A percentile compares a stretch with the other conserved stretches of the same genome.
These are phyloP conservation scores for Cryptosporidium tyzzeri DNA, from an alignment of 169 alveolate genomes.

Conservation along the genomic window DNA sequence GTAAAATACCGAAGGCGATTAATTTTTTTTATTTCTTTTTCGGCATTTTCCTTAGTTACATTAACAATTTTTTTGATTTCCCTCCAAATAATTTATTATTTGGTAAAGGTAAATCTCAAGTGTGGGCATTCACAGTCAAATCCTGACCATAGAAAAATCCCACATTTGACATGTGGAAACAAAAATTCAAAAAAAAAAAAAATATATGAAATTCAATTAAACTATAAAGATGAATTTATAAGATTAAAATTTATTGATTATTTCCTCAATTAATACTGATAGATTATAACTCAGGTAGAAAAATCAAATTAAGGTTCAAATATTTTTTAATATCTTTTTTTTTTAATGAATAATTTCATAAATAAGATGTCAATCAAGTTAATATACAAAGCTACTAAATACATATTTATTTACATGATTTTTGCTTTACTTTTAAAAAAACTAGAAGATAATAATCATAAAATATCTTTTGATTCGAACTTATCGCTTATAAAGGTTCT, in stretches of 20 bases:
- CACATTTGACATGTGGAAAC: slow-evolving; percentile 21
- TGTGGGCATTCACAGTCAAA: slow-evolving; percentile 23
- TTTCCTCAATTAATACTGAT: neutral
- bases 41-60: neutral
- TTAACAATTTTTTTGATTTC: neutral
- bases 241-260: neutral
- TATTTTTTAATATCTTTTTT: too few species aligned
- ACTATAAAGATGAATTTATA: neutral
- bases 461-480: neutral
- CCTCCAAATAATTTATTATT: neutral
- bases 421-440: neutral
- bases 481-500: neutral
- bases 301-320: neutral
- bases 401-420: neutral
- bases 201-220: neutral
- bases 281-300: neutral
- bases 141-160: slow-evolving; percentile 29
- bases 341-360: neutral
- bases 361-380: neutral
- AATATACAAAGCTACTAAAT: neutral
- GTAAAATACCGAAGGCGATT: too few species aligned
- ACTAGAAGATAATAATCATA: neutral
- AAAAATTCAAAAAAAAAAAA: neutral
- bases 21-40: too few species aligned
- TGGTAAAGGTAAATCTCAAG: neutral